Percentiles rank a stretch among this genome's conserved stretches.
Conservation (phyloP, 768 basidiomycete species). For the Grammothele lineata region DNA sequence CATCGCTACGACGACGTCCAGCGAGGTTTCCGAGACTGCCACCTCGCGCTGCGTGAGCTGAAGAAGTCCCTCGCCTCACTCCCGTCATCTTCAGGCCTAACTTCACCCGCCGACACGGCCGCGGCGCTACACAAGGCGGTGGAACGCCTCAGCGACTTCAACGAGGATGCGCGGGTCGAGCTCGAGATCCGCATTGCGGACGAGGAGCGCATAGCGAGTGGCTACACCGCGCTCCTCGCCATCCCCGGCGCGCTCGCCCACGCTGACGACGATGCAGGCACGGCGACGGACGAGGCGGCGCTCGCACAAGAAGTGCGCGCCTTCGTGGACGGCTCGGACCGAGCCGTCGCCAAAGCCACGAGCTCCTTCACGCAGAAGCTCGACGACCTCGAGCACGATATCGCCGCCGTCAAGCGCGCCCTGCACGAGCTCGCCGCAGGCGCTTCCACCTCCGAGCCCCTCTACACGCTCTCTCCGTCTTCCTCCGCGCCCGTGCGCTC, state of each 20-base stretch:
- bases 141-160: conserved; percentile 64
- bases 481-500: conserved; percentile 3
- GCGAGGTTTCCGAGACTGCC: conserved; percentile 64
- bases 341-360: conserved; percentile 40
- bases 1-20: conserved; percentile 61
- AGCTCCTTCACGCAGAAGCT: conserved; percentile 54
- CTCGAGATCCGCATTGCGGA: conserved; percentile 76
- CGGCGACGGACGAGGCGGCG: conserved; percentile 28
- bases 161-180: conserved; percentile 78
- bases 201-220: conserved; percentile 58
- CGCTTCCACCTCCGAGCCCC: conserved; percentile 12
- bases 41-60: conserved; percentile 59
- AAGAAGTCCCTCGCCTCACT: conserved; percentile 32
- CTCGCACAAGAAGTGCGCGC: conserved; percentile 47
- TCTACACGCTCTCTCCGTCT: background rate
- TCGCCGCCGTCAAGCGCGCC: conserved; percentile 60
- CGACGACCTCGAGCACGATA: conserved; percentile 73
- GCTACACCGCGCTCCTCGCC: conserved; percentile 64
- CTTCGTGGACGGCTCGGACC: conserved; percentile 54
- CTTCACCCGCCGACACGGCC: conserved; percentile 4
- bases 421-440: conserved; percentile 46
- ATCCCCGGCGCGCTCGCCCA: conserved; percentile 45
- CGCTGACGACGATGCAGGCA: conserved; percentile 16
- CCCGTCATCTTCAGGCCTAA: conserved; percentile 7
- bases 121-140: conserved; percentile 47